Conservation (phyloP, 345 rosid genomes). For the Hibiscus trionum region DNA sequence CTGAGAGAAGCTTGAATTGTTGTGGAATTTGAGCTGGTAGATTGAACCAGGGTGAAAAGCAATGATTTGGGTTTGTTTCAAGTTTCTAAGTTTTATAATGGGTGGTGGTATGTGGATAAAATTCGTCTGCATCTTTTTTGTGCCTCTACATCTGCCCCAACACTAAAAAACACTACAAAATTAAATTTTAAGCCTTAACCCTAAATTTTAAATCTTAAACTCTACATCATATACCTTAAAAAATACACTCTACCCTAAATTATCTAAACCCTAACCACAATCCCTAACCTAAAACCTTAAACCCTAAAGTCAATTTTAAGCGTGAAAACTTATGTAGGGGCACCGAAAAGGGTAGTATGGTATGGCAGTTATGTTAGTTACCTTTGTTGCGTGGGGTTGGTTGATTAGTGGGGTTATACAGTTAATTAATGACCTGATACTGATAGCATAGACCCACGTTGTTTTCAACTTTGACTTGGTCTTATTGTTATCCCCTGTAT, state of each 20-base stretch:
- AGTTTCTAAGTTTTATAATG: conserved; percentile 8
- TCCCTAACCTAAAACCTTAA: too few species aligned
- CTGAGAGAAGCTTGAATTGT: background rate
- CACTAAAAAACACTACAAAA: too few species aligned
- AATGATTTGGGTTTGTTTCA: background rate
- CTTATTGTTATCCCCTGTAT: background rate
- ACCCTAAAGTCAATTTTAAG: too few species aligned
- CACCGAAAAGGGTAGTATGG: too few species aligned
- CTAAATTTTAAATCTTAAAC: too few species aligned
- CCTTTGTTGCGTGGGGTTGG: conserved; percentile 2
- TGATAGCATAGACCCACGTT: conserved; percentile 1
- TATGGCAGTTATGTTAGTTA: conserved; percentile 14
- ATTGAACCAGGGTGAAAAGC: background rate
- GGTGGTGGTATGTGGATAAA: background rate
- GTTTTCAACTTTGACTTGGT: background rate
- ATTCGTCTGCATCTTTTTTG: too few species aligned
- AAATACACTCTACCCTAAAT: too few species aligned
- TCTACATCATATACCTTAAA: too few species aligned
- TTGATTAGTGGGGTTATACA: conserved; percentile 13
- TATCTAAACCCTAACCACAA: too few species aligned
- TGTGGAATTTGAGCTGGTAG: background rate
- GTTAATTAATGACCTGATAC: background rate
- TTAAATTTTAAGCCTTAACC: too few species aligned
- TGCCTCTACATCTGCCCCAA: too few species aligned
- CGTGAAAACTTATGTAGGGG: too few species aligned